Base-by-base conservation (phyloP, 805 yeast genomes). In the Vanderwaltozyma yarrowii region DNA sequence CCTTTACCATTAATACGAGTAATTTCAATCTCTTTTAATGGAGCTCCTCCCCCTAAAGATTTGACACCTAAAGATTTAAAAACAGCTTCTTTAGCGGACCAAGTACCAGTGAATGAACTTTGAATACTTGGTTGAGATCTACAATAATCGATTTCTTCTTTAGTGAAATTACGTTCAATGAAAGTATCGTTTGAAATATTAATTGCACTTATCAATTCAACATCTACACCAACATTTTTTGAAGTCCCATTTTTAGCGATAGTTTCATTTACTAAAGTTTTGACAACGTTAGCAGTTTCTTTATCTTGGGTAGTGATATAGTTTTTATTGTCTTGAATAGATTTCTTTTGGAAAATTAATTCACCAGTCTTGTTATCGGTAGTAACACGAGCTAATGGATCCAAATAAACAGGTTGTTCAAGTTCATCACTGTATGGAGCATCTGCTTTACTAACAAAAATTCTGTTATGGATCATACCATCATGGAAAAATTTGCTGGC, bases 51-150 rank as follows among this genome's bases (percentile, higher is more conserved):
- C 43, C 99, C 99, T 58, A 78, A 75, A 33, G 94, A 78, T 56
- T 74, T 73, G 45, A 85, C 94, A 44, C 92, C 88, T 56, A 92
- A 70, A 15, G 95, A 84, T 70, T 92, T 92, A 79, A 92, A 92
- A 26, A 88, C 96, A 31, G 99, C 98, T 69, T 92, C 99, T 67
- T 92, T 92, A 32, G 98, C 98, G 23, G 96, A 85, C 99, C 99
- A 92, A 32, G 94, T 82, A 34, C 99, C 99, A 20, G 98, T 87
- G 64, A 74, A 92, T 3, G 96, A 85, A 12, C 97, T 85, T 55
- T 77, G 82, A 36, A 92, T 84, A 47, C 72, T 71, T 31, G 96
- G 70, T 24, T 96, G 77, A 25, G 67, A 57, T 43, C 62, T 49
- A 62, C 96, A 87, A 71, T 92, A 92, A 26, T 66, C 69, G 49